These are phyloP conservation scores for Musa schizocarpa DNA, from an alignment of 176 grass and related monocot species.

Conservation along the genomic window DNA sequence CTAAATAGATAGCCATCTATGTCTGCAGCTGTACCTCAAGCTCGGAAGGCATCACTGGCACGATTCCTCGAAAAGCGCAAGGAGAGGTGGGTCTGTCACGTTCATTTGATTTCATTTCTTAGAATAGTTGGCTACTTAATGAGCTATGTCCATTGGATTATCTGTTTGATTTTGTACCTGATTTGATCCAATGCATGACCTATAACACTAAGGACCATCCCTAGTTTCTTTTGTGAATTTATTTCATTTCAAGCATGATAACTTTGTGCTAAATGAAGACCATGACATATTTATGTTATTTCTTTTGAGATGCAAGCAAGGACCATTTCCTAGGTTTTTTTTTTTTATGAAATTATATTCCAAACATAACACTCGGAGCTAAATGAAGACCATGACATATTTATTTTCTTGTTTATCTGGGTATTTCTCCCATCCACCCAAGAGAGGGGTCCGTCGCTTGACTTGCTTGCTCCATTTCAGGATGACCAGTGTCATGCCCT, in stretches of 20 bases:
- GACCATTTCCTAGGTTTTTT: too few species aligned
- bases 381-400: too few species aligned
- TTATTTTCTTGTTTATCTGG: too few species aligned
- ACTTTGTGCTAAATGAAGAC: too few species aligned
- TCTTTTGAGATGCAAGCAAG: too few species aligned
- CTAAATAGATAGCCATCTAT: constrained; percentile 6
- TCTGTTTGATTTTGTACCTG: background rate
- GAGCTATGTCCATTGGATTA: background rate
- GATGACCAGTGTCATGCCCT: constrained; percentile 41
- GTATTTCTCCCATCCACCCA: background rate
- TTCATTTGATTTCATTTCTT: background rate
- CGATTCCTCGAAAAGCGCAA: constrained; percentile 90
- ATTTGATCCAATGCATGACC: background rate
- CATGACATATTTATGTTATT: too few species aligned
- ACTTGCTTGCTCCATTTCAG: constrained; percentile 31
- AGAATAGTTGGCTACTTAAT: background rate
- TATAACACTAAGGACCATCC: too few species aligned
- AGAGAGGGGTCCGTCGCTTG: background rate
- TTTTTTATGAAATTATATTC: too few species aligned
- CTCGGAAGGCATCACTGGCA: constrained; percentile 73
- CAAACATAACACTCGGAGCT: too few species aligned
- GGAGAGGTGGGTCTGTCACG: constrained; percentile 46
- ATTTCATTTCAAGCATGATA: too few species aligned
- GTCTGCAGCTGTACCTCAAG: constrained; percentile 79
- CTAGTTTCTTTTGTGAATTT: too few species aligned